These are phyloP conservation scores for Hemerocallis citrina DNA, from an alignment of 106 monocot genomes.

Conservation along the genomic window DNA sequence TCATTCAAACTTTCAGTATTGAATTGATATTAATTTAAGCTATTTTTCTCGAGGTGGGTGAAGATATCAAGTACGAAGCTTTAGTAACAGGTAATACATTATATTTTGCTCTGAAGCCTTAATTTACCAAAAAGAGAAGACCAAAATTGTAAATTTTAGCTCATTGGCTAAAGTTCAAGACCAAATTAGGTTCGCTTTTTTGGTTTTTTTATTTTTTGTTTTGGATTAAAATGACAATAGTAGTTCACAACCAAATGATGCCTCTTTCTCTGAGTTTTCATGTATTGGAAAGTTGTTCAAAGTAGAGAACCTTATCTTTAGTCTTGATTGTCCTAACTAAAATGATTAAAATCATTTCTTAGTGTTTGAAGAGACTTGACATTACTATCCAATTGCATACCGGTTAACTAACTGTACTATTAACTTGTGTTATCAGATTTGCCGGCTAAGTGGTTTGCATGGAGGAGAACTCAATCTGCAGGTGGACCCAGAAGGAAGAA, in stretches of 20 bases:
- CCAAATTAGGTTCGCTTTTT: too few species aligned
- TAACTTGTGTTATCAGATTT: not conserved
- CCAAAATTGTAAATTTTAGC: too few species aligned
- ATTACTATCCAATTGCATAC: not conserved
- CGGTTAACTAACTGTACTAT: too few species aligned
- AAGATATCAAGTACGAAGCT: not conserved
- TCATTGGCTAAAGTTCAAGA: too few species aligned
- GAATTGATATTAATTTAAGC: too few species aligned
- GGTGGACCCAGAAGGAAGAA: not conserved
- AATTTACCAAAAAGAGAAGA: too few species aligned
- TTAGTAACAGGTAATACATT: not conserved
- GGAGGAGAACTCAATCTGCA: not conserved
- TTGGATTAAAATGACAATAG: too few species aligned
- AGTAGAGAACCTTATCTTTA: not conserved
- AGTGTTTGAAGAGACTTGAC: too few species aligned
- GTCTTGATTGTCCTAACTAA: not conserved
- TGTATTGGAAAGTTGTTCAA: not conserved
- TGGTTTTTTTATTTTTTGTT: too few species aligned
- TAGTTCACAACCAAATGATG: too few species aligned
- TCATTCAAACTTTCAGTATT: not conserved
- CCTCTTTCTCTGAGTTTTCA: not conserved
- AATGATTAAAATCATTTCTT: not conserved
- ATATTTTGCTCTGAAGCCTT: not conserved
- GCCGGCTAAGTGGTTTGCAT: not conserved
- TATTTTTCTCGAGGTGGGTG: not conserved